These are phyloP conservation scores for Ogataea populi-albae DNA, from an alignment of 805 yeast genomes.

Conservation along the genomic window DNA sequence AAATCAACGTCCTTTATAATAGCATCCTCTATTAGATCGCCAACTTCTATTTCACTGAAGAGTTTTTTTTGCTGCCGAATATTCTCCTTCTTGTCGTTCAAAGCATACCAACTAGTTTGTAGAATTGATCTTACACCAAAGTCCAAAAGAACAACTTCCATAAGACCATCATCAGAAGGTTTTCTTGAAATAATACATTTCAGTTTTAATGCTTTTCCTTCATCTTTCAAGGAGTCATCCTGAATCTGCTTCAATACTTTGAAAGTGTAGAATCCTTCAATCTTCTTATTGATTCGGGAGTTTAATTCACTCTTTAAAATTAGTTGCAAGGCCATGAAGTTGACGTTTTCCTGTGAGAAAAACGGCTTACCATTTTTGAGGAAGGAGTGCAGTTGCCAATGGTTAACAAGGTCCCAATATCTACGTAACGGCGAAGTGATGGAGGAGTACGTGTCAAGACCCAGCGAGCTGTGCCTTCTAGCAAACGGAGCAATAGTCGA, in stretches of 20 bases:
- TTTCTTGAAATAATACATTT: slow-evolving; percentile 41
- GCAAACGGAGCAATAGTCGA: slow-evolving; percentile 51
- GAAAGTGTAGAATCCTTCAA: slow-evolving; percentile 30
- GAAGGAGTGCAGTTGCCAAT: slow-evolving; percentile 63
- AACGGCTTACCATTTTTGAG: slow-evolving; percentile 29
- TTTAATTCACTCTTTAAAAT: slow-evolving; percentile 43
- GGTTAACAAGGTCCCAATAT: slow-evolving; percentile 75
- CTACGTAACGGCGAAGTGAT: slow-evolving; percentile 90
- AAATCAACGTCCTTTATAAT: slow-evolving; percentile 41
- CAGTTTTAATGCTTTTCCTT: slow-evolving; percentile 35
- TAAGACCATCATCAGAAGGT: slow-evolving; percentile 37
- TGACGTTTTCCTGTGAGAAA: slow-evolving; percentile 35
- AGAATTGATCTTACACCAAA: slow-evolving; percentile 31
- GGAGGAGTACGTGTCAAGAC: slow-evolving; percentile 60
- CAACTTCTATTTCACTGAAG: slow-evolving; percentile 38
- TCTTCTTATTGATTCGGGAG: slow-evolving; percentile 24
- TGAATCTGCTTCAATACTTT: slow-evolving; percentile 28
- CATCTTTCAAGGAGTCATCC: slow-evolving; percentile 8
- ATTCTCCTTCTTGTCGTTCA: slow-evolving; percentile 17
- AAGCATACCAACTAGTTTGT: slow-evolving; percentile 29
- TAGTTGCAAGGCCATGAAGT: slow-evolving; percentile 40
- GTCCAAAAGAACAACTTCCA: slow-evolving; percentile 29
- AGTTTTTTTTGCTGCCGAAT: slow-evolving; percentile 17
- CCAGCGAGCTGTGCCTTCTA: slow-evolving; percentile 57
- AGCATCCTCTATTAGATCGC: slow-evolving; percentile 41